A percentile compares a stretch with the other conserved stretches of the same genome.
Conservation (phyloP, 768 basidiomycete species). For the Pleurotus pulmonarius region DNA sequence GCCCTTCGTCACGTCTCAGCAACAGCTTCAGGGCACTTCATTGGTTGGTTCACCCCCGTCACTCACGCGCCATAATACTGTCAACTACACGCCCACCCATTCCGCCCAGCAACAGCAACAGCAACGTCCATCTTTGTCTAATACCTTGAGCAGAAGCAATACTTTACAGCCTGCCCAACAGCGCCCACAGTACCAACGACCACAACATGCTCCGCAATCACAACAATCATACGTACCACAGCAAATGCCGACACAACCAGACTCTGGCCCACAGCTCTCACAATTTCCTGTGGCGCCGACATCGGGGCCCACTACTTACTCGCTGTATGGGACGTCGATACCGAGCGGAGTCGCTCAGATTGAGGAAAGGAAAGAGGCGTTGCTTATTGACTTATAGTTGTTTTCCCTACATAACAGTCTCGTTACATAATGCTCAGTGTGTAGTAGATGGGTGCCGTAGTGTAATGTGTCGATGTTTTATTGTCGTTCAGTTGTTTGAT, state of each 20-base stretch:
- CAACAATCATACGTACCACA: constrained; percentile 10
- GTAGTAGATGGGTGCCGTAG: no score
- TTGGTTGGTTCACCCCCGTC: constrained; percentile 10
- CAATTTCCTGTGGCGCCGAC: constrained; percentile 68
- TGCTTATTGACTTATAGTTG: constrained; percentile 47
- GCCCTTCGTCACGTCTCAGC: neutral
- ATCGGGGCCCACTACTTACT: constrained; percentile 47
- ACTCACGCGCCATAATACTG: constrained; percentile 13
- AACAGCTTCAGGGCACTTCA: constrained; percentile 6
- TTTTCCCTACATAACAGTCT: no score
- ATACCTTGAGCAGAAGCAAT: neutral
- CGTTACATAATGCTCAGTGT: no score
- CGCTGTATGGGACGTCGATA: constrained; percentile 44
- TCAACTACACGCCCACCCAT: neutral
- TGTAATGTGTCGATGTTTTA: no score
- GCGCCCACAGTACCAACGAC: neutral
- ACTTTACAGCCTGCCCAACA: neutral
- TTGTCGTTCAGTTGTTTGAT: no score
- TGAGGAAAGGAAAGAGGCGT: constrained; percentile 64
- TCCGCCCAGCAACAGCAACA: constrained; percentile 20
- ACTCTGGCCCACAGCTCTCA: constrained; percentile 37
- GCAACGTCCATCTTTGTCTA: constrained; percentile 12
- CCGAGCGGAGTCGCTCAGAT: constrained; percentile 46
- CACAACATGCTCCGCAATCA: neutral
- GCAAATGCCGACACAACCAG: constrained; percentile 17